Base-by-base conservation (phyloP, 202 grass and related monocot species). In the Bolboschoenoplectus hybrid region DNA sequence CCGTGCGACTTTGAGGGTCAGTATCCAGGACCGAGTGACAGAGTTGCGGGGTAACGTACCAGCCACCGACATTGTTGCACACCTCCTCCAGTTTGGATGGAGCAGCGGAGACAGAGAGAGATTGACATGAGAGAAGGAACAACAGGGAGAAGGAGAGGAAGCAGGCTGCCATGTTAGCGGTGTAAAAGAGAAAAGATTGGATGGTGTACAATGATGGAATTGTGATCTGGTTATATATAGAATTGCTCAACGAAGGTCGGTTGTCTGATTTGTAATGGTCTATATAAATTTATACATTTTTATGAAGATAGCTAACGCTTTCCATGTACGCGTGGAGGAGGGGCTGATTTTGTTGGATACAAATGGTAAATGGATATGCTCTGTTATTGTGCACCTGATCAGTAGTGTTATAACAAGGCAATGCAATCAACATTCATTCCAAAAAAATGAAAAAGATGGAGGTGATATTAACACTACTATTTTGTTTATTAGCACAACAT, bases 201-300 rank as follows among this genome's bases (percentile, higher is more conserved):
- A 57, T 70, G 5, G 17, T 4, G 41, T 78, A n/a, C 3, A 39
- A 63, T 20, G 19, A 47, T 67, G 20, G 2, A 19, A 82, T 82
- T 44, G 58, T 64, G 61, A 64, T 82, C 65, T 63, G 53, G 19
- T 40, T 82, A 35, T 58, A 61, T 11, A 73, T 26, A 73, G 7
- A 46, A 73, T 11, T n/a, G 5, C n/a, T 2, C 9, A 8, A 0
- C 14, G 14, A 49, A 26, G 6, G 49, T 73, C 11, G 7, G 17
- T 73, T 49, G 69, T 2, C 4, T 9, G n/a, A 73, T 73, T 26
- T 49, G 26, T 26, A 11, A 26, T 5, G 44, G 5, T 26, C 17
- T 68, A 17, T 36, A 41, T 17, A 41, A 14, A 68, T 39, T 2
- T 44, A 64, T 26, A 26, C 26, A 64, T 2, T 32, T 80, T 39